A percentile compares a stretch with the other conserved stretches of the same genome.
Conservation (phyloP, 1,139 yeast genomes). For the Geotrichum carabidarum region DNA sequence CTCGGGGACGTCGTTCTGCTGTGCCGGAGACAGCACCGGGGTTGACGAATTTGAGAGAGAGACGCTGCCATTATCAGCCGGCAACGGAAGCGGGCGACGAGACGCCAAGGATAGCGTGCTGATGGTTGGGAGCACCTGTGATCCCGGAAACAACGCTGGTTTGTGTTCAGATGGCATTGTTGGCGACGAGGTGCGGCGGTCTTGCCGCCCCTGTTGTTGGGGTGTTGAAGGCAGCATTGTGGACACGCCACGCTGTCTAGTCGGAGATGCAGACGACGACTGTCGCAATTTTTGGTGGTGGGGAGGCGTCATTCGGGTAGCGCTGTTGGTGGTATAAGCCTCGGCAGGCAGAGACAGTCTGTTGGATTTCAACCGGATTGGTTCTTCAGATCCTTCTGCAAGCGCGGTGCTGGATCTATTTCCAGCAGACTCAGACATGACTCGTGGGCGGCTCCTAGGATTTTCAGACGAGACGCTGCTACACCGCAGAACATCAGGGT, state of each 20-base stretch:
- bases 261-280: conserved; percentile 1
- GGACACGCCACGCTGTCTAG: conserved; percentile 4
- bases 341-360: conserved; percentile 13
- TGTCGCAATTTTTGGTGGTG: background rate
- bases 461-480: conserved; percentile 11
- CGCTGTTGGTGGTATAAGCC: background rate
- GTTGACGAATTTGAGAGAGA: conserved; percentile 3
- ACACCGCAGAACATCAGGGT: conserved; percentile 16
- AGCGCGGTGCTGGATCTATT: background rate
- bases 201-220: background rate
- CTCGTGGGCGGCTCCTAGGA: background rate
- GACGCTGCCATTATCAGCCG: background rate
- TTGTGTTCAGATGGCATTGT: background rate
- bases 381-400: background rate
- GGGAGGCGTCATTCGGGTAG: conserved; percentile 4
- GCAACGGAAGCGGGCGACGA: background rate
- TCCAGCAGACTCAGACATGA: conserved; percentile 1
- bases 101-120: conserved; percentile 6
- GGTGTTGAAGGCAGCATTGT: background rate
- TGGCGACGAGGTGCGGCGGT: conserved; percentile 11
- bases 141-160: conserved; percentile 3
- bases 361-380: background rate
- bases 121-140: conserved; percentile 5
- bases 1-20: background rate
- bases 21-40: background rate